A percentile compares a stretch with the other conserved stretches of the same genome.
These are phyloP conservation scores for Cercophora sp. DNA, from an alignment of 495 filamentous ascomycete species.

Conservation along the genomic window DNA sequence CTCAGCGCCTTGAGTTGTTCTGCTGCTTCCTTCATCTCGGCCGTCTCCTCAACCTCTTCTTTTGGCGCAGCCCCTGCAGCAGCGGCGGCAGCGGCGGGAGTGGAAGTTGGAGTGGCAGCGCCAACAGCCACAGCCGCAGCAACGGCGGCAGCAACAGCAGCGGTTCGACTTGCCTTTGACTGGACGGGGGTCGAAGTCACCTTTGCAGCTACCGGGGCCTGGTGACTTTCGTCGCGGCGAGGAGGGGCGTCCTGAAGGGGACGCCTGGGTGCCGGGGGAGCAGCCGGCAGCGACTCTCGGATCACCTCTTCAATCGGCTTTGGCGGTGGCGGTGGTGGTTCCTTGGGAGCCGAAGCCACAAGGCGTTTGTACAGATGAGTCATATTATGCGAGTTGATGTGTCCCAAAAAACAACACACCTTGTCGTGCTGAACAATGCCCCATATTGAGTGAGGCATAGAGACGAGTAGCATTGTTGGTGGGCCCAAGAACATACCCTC, in stretches of 20 bases:
- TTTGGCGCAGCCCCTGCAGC: constrained; percentile 22
- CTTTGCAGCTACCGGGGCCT: constrained; percentile 1
- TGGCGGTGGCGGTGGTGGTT: constrained; percentile 24
- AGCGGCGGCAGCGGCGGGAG: neutral
- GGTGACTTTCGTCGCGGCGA: constrained; percentile 9
- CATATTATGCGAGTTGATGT: constrained; percentile 56
- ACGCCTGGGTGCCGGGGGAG: constrained; percentile 11
- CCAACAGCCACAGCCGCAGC: too few relatives aligned
- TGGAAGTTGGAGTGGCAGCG: too few relatives aligned
- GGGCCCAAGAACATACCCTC: constrained; percentile 58
- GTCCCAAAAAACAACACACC: constrained; percentile 53
- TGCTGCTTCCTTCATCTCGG: constrained; percentile 57
- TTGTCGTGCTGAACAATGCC: constrained; percentile 55
- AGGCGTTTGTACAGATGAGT: constrained; percentile 51
- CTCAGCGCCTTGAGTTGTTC: constrained; percentile 57
- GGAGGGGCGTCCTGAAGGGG: constrained; percentile 33
- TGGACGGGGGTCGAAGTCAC: constrained; percentile 9
- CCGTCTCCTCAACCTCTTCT: constrained; percentile 52
- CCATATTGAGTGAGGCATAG: constrained; percentile 53
- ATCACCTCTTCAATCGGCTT: neutral
- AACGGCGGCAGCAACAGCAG: too few relatives aligned
- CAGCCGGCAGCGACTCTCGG: neutral
- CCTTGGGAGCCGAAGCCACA: constrained; percentile 37
- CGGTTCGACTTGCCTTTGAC: constrained; percentile 11
- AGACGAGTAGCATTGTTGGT: constrained; percentile 53